Conservation (phyloP, 2,329 filamentous ascomycete genomes). For the Fonsecaea nubica region DNA sequence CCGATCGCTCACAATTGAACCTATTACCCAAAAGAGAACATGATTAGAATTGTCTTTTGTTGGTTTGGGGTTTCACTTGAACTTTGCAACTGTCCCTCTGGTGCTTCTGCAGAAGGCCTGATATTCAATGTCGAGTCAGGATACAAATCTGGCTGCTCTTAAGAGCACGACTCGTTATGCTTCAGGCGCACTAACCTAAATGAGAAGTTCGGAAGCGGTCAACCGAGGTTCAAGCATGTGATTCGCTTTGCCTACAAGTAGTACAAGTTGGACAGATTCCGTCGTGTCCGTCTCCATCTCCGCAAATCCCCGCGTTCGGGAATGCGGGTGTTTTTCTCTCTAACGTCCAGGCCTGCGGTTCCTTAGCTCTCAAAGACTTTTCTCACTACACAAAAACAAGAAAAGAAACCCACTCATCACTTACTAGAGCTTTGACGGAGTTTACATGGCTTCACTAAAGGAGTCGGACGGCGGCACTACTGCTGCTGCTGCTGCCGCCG, state of each 20-base stretch:
- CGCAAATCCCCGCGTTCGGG: not conserved
- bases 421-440: not conserved
- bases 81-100: no score
- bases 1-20: no score
- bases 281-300: not conserved
- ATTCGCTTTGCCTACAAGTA: not conserved
- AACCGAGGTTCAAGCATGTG: not conserved
- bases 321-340: conserved; percentile 1
- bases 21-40: no score
- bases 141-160: conserved; percentile 1
- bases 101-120: no score
- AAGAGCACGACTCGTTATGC: not conserved
- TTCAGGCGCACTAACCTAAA: not conserved
- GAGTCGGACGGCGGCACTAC: not conserved
- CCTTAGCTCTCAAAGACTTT: no score
- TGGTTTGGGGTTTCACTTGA: no score
- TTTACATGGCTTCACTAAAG: not conserved
- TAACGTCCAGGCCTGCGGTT: not conserved
- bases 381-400: no score
- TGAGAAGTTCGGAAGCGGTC: not conserved
- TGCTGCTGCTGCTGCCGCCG: not conserved
- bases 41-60: no score
- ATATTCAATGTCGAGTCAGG: not conserved
- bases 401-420: no score
- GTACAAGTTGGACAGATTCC: not conserved